Percentiles rank a stretch among this genome's conserved stretches.
phyloP scores from a whole-genome alignment of 257 asterid genomes.

The Parsonsia alboflavescens region DNA sequence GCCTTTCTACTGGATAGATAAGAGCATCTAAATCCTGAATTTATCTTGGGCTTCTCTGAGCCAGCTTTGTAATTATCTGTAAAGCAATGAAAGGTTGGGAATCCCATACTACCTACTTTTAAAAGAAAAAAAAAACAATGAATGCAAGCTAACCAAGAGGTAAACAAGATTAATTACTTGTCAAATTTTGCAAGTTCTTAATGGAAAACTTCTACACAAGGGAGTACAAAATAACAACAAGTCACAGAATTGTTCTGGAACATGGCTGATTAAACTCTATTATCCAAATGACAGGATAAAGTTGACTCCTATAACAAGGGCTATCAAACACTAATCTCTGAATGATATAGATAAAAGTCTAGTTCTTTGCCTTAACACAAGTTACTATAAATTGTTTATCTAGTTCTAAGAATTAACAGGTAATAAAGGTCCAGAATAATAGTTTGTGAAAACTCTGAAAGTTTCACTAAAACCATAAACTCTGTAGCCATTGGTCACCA shows the following conservation, averaged over 20 bases:
- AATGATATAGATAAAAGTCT: neutral
- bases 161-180: neutral
- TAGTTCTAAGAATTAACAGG: neutral
- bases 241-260: neutral
- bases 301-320: neutral
- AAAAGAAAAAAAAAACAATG: no score
- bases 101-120: no score
- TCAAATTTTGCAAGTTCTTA: neutral
- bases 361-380: neutral
- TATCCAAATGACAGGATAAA: neutral
- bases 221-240: neutral
- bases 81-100: no score
- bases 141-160: neutral
- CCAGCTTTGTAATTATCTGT: no score
- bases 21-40: no score
- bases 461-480: neutral
- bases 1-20: no score
- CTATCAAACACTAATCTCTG: neutral
- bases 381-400: neutral
- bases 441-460: neutral
- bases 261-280: neutral
- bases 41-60: no score
- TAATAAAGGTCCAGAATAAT: neutral
- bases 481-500: neutral
- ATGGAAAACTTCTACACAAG: neutral